Conservation (phyloP, 2,329 filamentous ascomycete species). For the Rutstroemia sp. region DNA sequence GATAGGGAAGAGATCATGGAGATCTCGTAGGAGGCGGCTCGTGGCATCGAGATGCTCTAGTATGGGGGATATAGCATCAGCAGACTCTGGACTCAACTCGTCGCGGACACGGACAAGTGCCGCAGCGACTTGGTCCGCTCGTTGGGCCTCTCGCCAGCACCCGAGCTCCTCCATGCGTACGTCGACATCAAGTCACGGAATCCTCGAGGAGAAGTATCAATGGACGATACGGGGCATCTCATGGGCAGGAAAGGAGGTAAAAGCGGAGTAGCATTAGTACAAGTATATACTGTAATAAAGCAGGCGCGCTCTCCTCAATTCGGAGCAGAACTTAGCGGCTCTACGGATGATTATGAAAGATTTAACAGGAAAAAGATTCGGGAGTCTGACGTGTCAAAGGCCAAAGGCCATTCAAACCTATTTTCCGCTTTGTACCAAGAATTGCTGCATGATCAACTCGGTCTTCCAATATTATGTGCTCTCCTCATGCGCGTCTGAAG, state of each 20-base stretch:
- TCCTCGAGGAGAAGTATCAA: neutral
- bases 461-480: neutral
- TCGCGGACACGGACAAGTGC: constrained; percentile 43
- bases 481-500: neutral
- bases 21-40: constrained; percentile 41
- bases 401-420: constrained; percentile 9
- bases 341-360: constrained; percentile 16
- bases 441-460: neutral
- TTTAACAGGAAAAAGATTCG: constrained; percentile 9
- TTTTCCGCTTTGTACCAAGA: constrained; percentile 21
- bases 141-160: constrained; percentile 47
- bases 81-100: constrained; percentile 36
- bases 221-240: neutral
- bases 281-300: neutral
- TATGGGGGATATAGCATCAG: constrained; percentile 40
- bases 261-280: neutral
- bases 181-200: constrained; percentile 24
- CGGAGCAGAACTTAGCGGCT: constrained; percentile 14
- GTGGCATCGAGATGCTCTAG: constrained; percentile 31
- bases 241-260: neutral
- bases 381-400: constrained; percentile 28
- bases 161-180: constrained; percentile 31
- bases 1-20: constrained; percentile 47
- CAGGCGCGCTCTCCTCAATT: neutral
- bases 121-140: constrained; percentile 40